Percentiles rank a stretch among this genome's conserved stretches.
Conservation (phyloP, 305 asterid species). For the Andrographis paniculata region DNA sequence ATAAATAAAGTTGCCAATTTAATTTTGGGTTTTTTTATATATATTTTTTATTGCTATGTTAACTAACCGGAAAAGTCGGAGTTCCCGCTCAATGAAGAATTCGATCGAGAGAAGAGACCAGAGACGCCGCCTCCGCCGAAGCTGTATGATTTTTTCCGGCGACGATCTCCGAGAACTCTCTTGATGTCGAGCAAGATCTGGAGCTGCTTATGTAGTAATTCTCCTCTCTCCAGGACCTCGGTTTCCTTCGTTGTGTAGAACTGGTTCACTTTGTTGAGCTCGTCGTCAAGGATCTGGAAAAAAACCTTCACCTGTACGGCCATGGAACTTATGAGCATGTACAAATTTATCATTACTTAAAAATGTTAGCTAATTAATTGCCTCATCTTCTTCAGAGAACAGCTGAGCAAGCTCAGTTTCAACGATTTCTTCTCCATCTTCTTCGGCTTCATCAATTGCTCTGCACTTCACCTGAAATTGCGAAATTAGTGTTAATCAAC, state of each 20-base stretch:
- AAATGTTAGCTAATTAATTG: not conserved
- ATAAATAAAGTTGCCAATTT: too few species aligned
- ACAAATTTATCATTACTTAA: not conserved
- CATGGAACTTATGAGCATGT: not conserved
- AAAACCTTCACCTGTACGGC: slow-evolving; percentile 44
- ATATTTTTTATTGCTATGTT: not conserved
- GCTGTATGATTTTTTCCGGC: slow-evolving; percentile 28
- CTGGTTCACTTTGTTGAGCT: slow-evolving; percentile 66
- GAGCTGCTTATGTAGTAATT: slow-evolving; percentile 58
- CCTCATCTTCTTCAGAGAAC: slow-evolving; percentile 82
- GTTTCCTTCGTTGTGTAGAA: slow-evolving; percentile 59
- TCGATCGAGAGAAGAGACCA: slow-evolving; percentile 19
- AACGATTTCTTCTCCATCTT: slow-evolving; percentile 29
- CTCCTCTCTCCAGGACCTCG: slow-evolving; percentile 79
- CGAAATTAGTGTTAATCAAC: not conserved
- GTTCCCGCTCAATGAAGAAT: slow-evolving; percentile 25
- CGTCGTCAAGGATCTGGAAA: slow-evolving; percentile 62
- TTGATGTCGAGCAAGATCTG: slow-evolving; percentile 63
- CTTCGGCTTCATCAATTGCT: slow-evolving; percentile 31
- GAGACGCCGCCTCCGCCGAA: not conserved
- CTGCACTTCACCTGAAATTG: slow-evolving; percentile 29
- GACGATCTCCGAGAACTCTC: slow-evolving; percentile 40
- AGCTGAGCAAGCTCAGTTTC: slow-evolving; percentile 60
- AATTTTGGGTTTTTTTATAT: too few species aligned
- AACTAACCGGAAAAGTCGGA: slow-evolving; percentile 63